Base-by-base conservation (phyloP, 176 grass and related monocot genomes). In the Rhipidocladum racemiflorum region DNA sequence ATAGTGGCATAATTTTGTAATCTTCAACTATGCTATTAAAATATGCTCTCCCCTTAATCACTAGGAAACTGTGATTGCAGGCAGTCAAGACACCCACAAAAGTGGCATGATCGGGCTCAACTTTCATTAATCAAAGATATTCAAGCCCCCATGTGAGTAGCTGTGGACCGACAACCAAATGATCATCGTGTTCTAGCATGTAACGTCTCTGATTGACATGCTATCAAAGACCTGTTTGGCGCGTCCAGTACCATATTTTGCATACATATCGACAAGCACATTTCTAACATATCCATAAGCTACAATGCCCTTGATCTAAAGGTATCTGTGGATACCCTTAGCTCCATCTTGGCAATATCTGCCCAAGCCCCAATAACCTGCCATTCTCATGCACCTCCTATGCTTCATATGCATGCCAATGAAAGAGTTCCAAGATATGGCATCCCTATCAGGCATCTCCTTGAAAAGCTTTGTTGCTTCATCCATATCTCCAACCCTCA, bases 161-260 rank as follows among this genome's bases (percentile, higher is more conserved):
- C 36, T 5, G 7, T 38, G 6, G 36, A 38, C 36, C 36, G 36
- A 89, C 50, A 94, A 78, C 30, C 85, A 90, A 38, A 88, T 65
- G 8, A 97, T 97, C 91, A 92, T 97, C 1, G 85, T 16, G 8
- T 92, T 91, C 88, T 86, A 92, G 78, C 88, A 87, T 48, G 83
- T 85, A 29, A 87, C 61, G 54, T 38, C 88, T 83, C 72, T 91
- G 74, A 85, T 67, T 9, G 72, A 51, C 91, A 93, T 91, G 68
- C 25, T 76, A 50, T 85, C 49, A 15, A 94, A 97, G 29, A 92
- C 66, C 25, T 85, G 61, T 2, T 49, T 77, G 9, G 92, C 94
- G 3, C 87, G 73, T 85, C 54, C 21, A 97, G 72, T 46, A 0
- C 36, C 72, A 20, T 89, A 94, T 73, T 97, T 97, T 13, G 87